Evolutionary conservation across 2,329 filamentous ascomycete species (phyloP).

Genomic region (Colletotrichum agaves): DNA sequence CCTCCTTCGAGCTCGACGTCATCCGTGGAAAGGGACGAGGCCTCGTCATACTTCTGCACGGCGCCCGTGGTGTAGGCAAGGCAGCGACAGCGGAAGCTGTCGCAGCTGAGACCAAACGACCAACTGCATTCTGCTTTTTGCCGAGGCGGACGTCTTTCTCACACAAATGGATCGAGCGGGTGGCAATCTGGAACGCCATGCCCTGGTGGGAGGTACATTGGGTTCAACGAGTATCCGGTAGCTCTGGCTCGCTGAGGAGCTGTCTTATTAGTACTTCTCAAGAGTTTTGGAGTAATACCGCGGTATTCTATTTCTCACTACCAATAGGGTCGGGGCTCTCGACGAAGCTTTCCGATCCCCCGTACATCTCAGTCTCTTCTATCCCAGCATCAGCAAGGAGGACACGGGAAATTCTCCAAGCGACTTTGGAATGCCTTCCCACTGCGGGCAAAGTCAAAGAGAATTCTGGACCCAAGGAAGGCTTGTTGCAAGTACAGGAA

Average conservation of each 20-base stretch:
- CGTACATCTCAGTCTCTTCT: constrained; percentile 51
- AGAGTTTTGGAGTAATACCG: constrained; percentile 53
- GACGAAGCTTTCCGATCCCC: constrained; percentile 57
- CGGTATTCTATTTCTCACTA: constrained; percentile 57
- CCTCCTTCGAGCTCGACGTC: not conserved
- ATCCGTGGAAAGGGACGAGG: constrained; percentile 23
- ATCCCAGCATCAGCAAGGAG: constrained; percentile 41
- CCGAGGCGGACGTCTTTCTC: constrained; percentile 46
- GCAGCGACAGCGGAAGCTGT: constrained; percentile 36
- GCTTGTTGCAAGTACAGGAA: constrained; percentile 36
- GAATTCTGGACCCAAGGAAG: constrained; percentile 31
- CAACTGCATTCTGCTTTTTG: constrained; percentile 44
- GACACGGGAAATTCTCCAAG: constrained; percentile 44
- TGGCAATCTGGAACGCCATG: constrained; percentile 38
- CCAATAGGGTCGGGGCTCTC: constrained; percentile 56
- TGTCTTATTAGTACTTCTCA: constrained; percentile 49
- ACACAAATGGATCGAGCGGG: constrained; percentile 35
- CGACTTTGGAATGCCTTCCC: constrained; percentile 42
- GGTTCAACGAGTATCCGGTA: not conserved
- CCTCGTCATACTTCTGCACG: constrained; percentile 23
- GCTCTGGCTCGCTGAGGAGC: not conserved
- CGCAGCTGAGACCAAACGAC: constrained; percentile 40
- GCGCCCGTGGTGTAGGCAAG: constrained; percentile 10
- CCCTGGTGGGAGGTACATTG: constrained; percentile 40
- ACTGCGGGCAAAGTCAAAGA: not conserved